phyloP scores from a whole-genome alignment of 495 filamentous ascomycete species.

The Astrocystis sublimbata region DNA sequence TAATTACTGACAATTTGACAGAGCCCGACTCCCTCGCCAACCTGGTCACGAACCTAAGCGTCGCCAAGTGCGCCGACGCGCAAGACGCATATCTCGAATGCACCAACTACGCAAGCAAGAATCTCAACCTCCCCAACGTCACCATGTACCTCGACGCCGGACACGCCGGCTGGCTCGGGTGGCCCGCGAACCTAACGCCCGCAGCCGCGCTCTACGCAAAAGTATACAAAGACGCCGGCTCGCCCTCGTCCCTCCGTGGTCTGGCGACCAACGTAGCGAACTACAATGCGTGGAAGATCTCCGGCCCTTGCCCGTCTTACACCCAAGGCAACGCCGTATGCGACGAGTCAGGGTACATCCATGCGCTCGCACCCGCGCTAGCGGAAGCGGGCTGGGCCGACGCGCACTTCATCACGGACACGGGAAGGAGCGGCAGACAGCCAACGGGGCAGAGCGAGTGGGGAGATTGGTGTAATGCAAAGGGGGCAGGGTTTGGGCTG shows the following conservation, averaged over 20 bases:
- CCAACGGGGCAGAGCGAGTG: constrained; percentile 62
- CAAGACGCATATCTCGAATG: constrained; percentile 58
- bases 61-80: constrained; percentile 59
- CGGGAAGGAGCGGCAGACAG: constrained; percentile 40
- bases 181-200: constrained; percentile 64
- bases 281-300: constrained; percentile 63
- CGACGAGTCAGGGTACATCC: constrained; percentile 69
- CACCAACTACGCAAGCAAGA: constrained; percentile 60
- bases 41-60: constrained; percentile 62
- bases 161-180: constrained; percentile 75
- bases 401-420: constrained; percentile 62
- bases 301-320: constrained; percentile 56
- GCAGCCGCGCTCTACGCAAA: constrained; percentile 62
- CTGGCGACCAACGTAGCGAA: constrained; percentile 76
- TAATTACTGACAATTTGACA: constrained; percentile 20
- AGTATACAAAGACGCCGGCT: constrained; percentile 60
- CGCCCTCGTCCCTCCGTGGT: constrained; percentile 61
- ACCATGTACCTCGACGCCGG: constrained; percentile 72
- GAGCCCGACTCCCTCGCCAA: constrained; percentile 69
- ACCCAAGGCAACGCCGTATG: constrained; percentile 46
- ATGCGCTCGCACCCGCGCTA: constrained; percentile 63
- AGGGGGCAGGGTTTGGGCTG: constrained; percentile 65
- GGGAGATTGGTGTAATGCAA: constrained; percentile 82
- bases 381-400: constrained; percentile 57
- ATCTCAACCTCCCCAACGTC: constrained; percentile 64